Evolutionary conservation across 2,329 filamentous ascomycete genomes (phyloP).

Genomic region (Ophiostoma quercus): DNA sequence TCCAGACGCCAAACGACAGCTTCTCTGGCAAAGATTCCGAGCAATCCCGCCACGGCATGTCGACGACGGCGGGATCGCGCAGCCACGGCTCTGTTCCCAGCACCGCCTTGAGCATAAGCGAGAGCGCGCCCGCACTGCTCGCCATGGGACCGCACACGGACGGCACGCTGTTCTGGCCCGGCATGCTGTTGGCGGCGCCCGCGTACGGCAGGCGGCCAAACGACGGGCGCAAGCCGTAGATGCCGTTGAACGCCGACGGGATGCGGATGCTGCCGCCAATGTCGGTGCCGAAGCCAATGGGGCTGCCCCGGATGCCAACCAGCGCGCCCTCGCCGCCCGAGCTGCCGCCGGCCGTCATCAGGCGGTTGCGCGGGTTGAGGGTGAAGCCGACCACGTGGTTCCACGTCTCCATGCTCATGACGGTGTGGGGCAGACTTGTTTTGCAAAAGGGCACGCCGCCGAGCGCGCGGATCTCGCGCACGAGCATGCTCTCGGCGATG

Average conservation of each 20-base stretch:
- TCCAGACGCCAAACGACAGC: conserved; percentile 53
- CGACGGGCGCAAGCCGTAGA: conserved; percentile 34
- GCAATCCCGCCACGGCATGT: conserved; percentile 59
- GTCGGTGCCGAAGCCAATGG: conserved; percentile 36
- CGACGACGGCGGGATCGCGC: conserved; percentile 53
- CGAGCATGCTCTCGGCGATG: conserved; percentile 31
- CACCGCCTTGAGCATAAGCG: conserved; percentile 49
- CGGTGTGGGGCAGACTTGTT: conserved; percentile 32
- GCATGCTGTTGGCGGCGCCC: conserved; percentile 31
- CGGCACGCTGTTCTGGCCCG: conserved; percentile 56
- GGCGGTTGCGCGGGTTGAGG: conserved; percentile 35
- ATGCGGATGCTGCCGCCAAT: conserved; percentile 31
- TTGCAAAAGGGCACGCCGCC: conserved; percentile 32
- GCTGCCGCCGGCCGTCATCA: conserved; percentile 35
- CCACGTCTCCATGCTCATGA: conserved; percentile 32
- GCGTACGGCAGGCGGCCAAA: conserved; percentile 30
- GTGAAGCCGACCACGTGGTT: conserved; percentile 38
- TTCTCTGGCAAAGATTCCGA: conserved; percentile 22
- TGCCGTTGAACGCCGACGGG: conserved; percentile 33
- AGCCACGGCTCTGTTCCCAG: conserved; percentile 59
- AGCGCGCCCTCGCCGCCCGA: conserved; percentile 39
- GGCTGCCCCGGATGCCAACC: conserved; percentile 33
- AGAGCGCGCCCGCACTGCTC: conserved; percentile 49
- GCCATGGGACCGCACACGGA: conserved; percentile 55
- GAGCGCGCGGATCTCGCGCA: conserved; percentile 30